Base-by-base conservation (phyloP, 140 eudicot genomes). In the Oenanthe javanica region DNA sequence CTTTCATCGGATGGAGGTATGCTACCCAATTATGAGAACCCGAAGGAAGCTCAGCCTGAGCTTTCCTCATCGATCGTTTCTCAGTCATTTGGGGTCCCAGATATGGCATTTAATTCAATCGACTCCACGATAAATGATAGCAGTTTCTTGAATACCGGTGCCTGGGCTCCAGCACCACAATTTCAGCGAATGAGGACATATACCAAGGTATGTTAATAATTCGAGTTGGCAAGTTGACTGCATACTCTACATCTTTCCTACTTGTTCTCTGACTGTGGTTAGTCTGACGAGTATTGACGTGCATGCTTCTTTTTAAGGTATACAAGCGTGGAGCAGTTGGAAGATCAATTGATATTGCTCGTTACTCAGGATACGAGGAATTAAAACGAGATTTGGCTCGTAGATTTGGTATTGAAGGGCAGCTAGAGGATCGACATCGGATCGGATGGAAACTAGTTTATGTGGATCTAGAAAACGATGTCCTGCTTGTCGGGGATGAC, bases 261-360 rank as follows among this genome's bases (percentile, higher is more conserved):
- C 11, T 63, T 72, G 73, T 63, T 55, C 0, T 48, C 7, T 64
- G 7, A 23, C 72, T 79, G 42, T 46, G 31, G 6, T 21, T 25
- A 9, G 74, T 50, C 12, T 67, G 42, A 13, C 3, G 79, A 80
- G 23, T 54, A 75, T 67, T 83, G 77, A 83, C 8, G 51, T 52
- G 63, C 63, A 36, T 66, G 51, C 66, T 49, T 77, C 48, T 82
- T 66, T 42, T 85, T 78, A 79, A 94, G 98, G 97, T 92, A 18
- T 89, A 94, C 86, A 94, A 94, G 81, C 96, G 97, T 38, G 98
- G 97, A 80, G 97, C 98, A 57, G 98, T 94, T 76, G 98, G 98
- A 85, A 86, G 98, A 82, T 92, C 97, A 51, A 94, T 94, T 76
- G 98, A 94, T 84, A 89, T 94, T 47, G 77, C 85, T 49, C 94